A percentile compares a stretch with the other conserved stretches of the same genome.
These are phyloP conservation scores for Mucor mucedo DNA, from an alignment of 371 early-diverging fungal species.

Conservation along the genomic window DNA sequence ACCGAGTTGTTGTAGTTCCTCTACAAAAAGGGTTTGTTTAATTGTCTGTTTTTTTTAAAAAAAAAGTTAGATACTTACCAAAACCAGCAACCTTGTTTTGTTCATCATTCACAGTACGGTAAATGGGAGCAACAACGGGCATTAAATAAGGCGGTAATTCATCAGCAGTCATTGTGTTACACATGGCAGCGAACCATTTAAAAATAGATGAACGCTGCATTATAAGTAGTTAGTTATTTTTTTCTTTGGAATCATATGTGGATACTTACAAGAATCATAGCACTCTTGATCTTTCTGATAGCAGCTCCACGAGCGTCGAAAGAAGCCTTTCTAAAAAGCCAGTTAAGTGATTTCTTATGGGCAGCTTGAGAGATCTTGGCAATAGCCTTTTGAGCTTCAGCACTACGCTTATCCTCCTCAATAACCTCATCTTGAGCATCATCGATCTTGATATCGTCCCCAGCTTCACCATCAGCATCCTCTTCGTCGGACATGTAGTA, in stretches of 20 bases:
- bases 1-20: slow-evolving; percentile 78
- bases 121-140: slow-evolving; percentile 80
- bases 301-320: slow-evolving; percentile 71
- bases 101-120: slow-evolving; percentile 80
- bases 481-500: slow-evolving; percentile 50
- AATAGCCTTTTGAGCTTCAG: slow-evolving; percentile 11
- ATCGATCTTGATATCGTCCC: slow-evolving; percentile 40
- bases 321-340: slow-evolving; percentile 70
- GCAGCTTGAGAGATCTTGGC: slow-evolving; percentile 29
- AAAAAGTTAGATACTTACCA: slow-evolving; percentile 41
- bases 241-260: neutral
- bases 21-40: slow-evolving; percentile 35
- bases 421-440: slow-evolving; percentile 35
- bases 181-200: slow-evolving; percentile 92
- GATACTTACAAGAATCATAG: slow-evolving; percentile 51
- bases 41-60: neutral
- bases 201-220: slow-evolving; percentile 76
- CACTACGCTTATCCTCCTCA: slow-evolving; percentile 24
- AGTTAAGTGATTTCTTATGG: slow-evolving; percentile 53
- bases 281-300: slow-evolving; percentile 48
- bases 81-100: slow-evolving; percentile 64
- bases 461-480: slow-evolving; percentile 43
- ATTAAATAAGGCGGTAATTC: slow-evolving; percentile 68
- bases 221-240: slow-evolving; percentile 5
- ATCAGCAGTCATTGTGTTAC: slow-evolving; percentile 61